These are phyloP conservation scores for Kazachstania taianensis DNA, from an alignment of 805 yeast genomes.

Conservation along the genomic window DNA sequence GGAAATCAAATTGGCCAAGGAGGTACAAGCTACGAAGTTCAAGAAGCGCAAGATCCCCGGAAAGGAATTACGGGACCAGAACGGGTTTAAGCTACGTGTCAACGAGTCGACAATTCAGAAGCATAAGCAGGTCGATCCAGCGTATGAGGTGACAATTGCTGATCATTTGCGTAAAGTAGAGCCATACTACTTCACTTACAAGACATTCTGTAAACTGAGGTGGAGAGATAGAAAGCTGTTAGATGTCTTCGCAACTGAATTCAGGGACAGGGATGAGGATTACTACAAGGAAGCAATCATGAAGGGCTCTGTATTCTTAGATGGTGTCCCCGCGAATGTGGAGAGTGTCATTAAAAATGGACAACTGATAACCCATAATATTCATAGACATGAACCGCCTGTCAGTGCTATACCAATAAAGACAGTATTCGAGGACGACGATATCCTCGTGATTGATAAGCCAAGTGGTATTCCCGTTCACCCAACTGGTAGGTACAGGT, in stretches of 20 bases:
- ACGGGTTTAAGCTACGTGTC: slow-evolving; percentile 25
- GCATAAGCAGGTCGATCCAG: slow-evolving; percentile 49
- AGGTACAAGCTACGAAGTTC: slow-evolving; percentile 6
- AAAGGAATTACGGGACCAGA: slow-evolving; percentile 16
- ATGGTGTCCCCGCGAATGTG: slow-evolving; percentile 49
- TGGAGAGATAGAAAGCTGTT: slow-evolving; percentile 82
- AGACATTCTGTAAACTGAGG: slow-evolving; percentile 80
- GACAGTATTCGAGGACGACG: slow-evolving; percentile 62
- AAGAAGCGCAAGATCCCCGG: slow-evolving; percentile 8
- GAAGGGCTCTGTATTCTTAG: slow-evolving; percentile 63
- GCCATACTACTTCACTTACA: slow-evolving; percentile 81
- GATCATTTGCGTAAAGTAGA: slow-evolving; percentile 59
- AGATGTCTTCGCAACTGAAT: slow-evolving; percentile 75
- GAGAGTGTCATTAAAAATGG: slow-evolving; percentile 70
- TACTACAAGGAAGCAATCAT: slow-evolving; percentile 49
- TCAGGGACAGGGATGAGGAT: slow-evolving; percentile 61
- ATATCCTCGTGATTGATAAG: slow-evolving; percentile 74
- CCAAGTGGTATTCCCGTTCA: slow-evolving; percentile 94
- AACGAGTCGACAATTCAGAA: slow-evolving; percentile 28
- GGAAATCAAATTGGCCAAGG: slow-evolving; percentile 11
- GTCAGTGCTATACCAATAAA: slow-evolving; percentile 48
- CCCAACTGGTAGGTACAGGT: slow-evolving; percentile 80
- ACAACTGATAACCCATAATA: slow-evolving; percentile 63
- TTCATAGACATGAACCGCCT: slow-evolving; percentile 86
- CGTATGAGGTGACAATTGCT: slow-evolving; percentile 45